Base-by-base conservation (phyloP, 176 grass and related monocot genomes). In the Oryza officinalis region DNA sequence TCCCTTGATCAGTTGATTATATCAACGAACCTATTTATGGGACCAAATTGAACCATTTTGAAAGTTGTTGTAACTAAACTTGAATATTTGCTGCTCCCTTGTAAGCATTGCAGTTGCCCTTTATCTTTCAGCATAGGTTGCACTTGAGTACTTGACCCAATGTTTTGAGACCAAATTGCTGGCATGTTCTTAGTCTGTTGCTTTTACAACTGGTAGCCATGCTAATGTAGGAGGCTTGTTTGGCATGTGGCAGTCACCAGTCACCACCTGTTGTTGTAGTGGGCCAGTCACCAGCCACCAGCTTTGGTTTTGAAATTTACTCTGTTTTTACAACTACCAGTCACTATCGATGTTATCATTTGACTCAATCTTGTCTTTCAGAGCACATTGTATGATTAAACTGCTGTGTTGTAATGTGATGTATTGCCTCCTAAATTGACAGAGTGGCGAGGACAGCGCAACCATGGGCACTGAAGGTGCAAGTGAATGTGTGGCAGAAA, bases 41-140 rank as follows among this genome's bases (percentile, higher is more conserved):
- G 74, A 87, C 33, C 65, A 57, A 81, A 87, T 67, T 28, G 5
- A 60, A 60, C 2, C 54, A 60, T 10, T 60, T 8, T n/a, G 54
- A 23, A 60, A 60, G 9, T 6, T 22, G 23, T 57, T 57, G 17
- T 60, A 60, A 54, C 2, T n/a, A 23, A 60, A 10, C 18, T 54
- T 20, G 15, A 50, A 15, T 50, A 18, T 50, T 50, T 17, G 4
- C 47, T 18, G 44, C 13, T 46, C 12, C 47, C 47, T 50, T 50
- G 49, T 4, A 20, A 54, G 20, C 49, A 20, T 20, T 7, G 5
- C 49, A 5, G 5, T 54, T 54, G 15, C 1, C 49, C 49, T 54
- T 54, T 20, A 17, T 54, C 20, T 54, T 20, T 20, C 49, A 54
- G 49, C 14, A 54, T 54, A 54, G 17, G 49, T 54, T 5, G 0